Evolutionary conservation across 2,329 filamentous ascomycete genomes (phyloP), one percentile per base, ranked within the genome.

Genomic region (Coniochaeta sp.): DNA sequence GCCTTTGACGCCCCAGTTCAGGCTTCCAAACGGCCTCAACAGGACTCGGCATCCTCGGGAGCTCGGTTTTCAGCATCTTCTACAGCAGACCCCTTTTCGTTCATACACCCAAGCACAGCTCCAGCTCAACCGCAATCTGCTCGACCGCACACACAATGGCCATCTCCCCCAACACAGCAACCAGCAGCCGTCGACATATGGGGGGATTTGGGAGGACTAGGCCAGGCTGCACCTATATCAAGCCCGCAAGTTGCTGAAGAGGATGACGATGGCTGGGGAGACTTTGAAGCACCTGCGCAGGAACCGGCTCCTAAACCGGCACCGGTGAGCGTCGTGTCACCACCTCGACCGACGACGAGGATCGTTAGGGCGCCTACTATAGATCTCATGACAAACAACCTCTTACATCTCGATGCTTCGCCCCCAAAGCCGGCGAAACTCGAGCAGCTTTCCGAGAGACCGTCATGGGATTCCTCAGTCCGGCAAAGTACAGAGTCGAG

Each of bases 251-350:
- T 61, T 31, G 61, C 55, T 22, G 67, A 71, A 6, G 79, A 78
- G 3, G 78, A 83, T 7, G 82, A 85, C 51, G 82, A 85, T 60
- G 79, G 75, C 26, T 87, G 84, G 78, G 84, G 84, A 1, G 83
- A 86, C 51, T 87, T 87, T 60, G 83, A 86, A 64, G 74, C 77
- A 24, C 18, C 38, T 13, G 22, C 38, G 22, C 38, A 42, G 31
- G 35, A 31, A 3, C 45, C 50, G 1, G 40, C 55, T 31, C 51
- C 52, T 14, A 51, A 58, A 22, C 52, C 60, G n/a, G 57, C 58
- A 12, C 55, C 12, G 3, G 45, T 12, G 26, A 30, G 4, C n/a
- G 16, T 48, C 3, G 2, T 18, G 6, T 20, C 45, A 31, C 26
- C 14, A 31, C 6, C 7, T 3, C 45, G 45, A 31, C 45, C 57